Evolutionary conservation across 2,329 filamentous ascomycete genomes (phyloP).

Genomic region (Epichloe elymi): DNA sequence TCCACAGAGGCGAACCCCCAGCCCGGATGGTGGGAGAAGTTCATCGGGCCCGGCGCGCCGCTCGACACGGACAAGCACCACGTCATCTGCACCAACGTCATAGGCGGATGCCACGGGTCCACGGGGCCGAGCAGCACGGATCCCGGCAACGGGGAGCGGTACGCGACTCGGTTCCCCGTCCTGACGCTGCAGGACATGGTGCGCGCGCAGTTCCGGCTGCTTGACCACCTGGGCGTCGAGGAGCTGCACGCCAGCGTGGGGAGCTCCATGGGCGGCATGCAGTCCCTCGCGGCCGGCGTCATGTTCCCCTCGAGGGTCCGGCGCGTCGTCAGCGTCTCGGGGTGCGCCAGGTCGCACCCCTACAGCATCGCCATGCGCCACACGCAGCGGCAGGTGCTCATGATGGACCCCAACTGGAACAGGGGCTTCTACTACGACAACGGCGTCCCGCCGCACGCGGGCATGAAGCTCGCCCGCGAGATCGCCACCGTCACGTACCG

Average conservation of each 20-base stretch:
- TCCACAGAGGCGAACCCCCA: slow-evolving; percentile 76
- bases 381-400: slow-evolving; percentile 90
- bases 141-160: slow-evolving; percentile 76
- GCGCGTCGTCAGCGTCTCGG: slow-evolving; percentile 77
- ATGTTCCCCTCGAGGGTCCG: slow-evolving; percentile 73
- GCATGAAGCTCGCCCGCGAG: slow-evolving; percentile 95
- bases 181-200: slow-evolving; percentile 97
- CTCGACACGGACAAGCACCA: slow-evolving; percentile 88
- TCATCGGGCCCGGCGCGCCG: slow-evolving; percentile 77
- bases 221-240: slow-evolving; percentile 60
- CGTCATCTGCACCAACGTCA: slow-evolving; percentile 90
- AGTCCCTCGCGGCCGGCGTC: slow-evolving; percentile 75
- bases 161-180: slow-evolving; percentile 91
- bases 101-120: slow-evolving; percentile 91
- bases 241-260: slow-evolving; percentile 86
- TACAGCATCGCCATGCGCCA: slow-evolving; percentile 99
- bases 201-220: slow-evolving; percentile 77
- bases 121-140: slow-evolving; percentile 84
- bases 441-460: slow-evolving; percentile 75
- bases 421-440: slow-evolving; percentile 84
- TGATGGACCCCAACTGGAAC: slow-evolving; percentile 98
- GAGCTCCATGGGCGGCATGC: slow-evolving; percentile 97
- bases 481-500: slow-evolving; percentile 97
- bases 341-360: slow-evolving; percentile 86
- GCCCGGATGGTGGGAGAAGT: slow-evolving; percentile 97